Evolutionary conservation across 371 early-diverging fungal genomes (phyloP).

Genomic region (Rhizomucor miehei): DNA sequence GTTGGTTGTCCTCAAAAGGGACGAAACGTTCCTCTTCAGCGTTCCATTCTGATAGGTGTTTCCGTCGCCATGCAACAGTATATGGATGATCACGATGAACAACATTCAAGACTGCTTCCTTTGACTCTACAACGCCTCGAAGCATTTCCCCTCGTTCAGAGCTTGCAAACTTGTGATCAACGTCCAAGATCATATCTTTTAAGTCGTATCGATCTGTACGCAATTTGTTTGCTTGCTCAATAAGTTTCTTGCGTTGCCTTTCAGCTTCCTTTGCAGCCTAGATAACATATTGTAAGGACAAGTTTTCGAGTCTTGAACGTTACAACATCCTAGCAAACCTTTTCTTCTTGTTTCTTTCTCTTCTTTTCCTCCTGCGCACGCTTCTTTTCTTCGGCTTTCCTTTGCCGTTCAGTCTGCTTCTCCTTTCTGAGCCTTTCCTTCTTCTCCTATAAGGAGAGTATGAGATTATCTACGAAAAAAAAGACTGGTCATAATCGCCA

Average conservation of each 20-base stretch:
- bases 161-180: constrained; percentile 29
- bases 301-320: neutral
- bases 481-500: neutral
- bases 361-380: constrained; percentile 19
- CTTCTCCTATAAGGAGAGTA: neutral
- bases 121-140: constrained; percentile 1
- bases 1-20: constrained; percentile 29
- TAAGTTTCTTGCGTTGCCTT: constrained; percentile 29
- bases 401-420: constrained; percentile 8
- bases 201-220: constrained; percentile 36
- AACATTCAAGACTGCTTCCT: constrained; percentile 4
- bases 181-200: constrained; percentile 54
- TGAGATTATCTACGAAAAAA: no score
- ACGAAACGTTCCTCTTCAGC: constrained; percentile 38
- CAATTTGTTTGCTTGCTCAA: constrained; percentile 40
- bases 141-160: constrained; percentile 15
- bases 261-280: constrained; percentile 38
- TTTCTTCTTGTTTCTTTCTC: constrained; percentile 18
- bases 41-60: constrained; percentile 53
- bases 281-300: constrained; percentile 1
- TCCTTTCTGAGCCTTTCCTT: constrained; percentile 19
- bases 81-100: constrained; percentile 2
- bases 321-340: neutral
- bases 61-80: constrained; percentile 50
- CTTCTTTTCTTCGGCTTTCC: constrained; percentile 8